Evolutionary conservation across 805 yeast species (phyloP).

Genomic region (Sugiyamaella boreocaroliniensis): DNA sequence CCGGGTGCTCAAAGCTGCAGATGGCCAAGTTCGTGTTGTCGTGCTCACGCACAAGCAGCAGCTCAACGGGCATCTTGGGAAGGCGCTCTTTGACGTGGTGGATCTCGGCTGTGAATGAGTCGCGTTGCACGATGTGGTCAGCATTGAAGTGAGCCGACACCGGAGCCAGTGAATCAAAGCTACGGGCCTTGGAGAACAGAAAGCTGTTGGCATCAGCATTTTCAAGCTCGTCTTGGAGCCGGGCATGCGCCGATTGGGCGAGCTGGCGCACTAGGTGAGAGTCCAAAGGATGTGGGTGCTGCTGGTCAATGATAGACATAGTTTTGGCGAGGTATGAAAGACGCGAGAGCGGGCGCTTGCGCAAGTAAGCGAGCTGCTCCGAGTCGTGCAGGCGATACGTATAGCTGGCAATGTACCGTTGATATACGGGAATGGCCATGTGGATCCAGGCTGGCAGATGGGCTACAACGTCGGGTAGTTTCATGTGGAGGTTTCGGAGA

Average conservation of each 20-base stretch:
- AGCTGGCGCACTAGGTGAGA: slow-evolving; percentile 3
- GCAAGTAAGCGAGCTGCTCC: slow-evolving; percentile 9
- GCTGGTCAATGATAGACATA: slow-evolving; percentile 6
- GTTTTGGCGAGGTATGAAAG: slow-evolving; percentile 10
- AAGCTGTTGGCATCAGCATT: slow-evolving; percentile 9
- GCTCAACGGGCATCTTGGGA: slow-evolving; percentile 13
- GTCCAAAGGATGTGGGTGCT: not conserved
- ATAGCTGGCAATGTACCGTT: slow-evolving; percentile 11
- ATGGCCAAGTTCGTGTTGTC: slow-evolving; percentile 13
- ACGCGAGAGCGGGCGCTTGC: slow-evolving; percentile 16
- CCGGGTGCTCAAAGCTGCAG: slow-evolving; percentile 20
- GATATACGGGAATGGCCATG: slow-evolving; percentile 3
- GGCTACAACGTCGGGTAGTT: slow-evolving; percentile 6
- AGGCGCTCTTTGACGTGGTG: slow-evolving; percentile 9
- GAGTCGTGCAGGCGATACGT: slow-evolving; percentile 12
- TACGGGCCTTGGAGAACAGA: slow-evolving; percentile 13
- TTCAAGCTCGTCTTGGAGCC: slow-evolving; percentile 11
- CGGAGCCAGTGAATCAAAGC: slow-evolving; percentile 16
- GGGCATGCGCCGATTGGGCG: slow-evolving; percentile 7
- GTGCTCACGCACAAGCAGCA: slow-evolving; percentile 7
- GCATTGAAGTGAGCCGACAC: slow-evolving; percentile 16
- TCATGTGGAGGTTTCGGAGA: slow-evolving; percentile 2
- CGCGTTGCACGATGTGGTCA: slow-evolving; percentile 9
- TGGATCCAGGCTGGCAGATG: slow-evolving; percentile 5
- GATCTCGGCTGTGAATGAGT: slow-evolving; percentile 13